A percentile compares a stretch with the other conserved stretches of the same genome.
Evolutionary conservation across 345 rosid species (phyloP).

Genomic region (Conringia planisiliqua): DNA sequence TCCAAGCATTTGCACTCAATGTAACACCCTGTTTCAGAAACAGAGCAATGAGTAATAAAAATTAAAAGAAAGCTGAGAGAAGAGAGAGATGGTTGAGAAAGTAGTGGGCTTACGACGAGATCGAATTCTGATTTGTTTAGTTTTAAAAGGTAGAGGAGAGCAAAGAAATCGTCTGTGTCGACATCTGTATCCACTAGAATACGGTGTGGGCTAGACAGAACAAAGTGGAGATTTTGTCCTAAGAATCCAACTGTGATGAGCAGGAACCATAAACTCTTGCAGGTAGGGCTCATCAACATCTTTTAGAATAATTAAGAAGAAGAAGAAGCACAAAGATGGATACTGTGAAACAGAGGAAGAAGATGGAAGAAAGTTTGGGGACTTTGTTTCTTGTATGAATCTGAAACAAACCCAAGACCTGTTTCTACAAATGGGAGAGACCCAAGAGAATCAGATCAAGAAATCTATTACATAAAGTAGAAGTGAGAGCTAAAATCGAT

Average conservation of each 20-base stretch:
- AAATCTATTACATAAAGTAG: neutral
- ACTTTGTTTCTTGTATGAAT: slow-evolving; percentile 3
- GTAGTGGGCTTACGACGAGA: slow-evolving; percentile 48
- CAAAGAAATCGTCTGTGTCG: slow-evolving; percentile 86
- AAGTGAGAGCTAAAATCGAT: neutral
- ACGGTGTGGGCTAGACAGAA: slow-evolving; percentile 39
- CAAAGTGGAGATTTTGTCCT: slow-evolving; percentile 10
- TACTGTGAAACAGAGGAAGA: neutral
- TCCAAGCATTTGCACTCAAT: slow-evolving; percentile 73
- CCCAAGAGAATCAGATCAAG: neutral
- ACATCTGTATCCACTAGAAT: slow-evolving; percentile 84
- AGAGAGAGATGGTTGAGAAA: neutral
- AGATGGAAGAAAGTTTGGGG: neutral
- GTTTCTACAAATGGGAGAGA: neutral
- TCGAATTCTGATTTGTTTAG: slow-evolving; percentile 75
- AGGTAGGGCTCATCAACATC: slow-evolving; percentile 12
- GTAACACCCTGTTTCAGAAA: slow-evolving; percentile 63
- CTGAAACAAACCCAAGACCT: neutral
- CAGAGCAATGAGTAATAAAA: neutral
- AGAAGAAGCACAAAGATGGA: neutral
- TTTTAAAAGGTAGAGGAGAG: slow-evolving; percentile 76
- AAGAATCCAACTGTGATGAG: slow-evolving; percentile 11
- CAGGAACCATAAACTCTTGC: slow-evolving; percentile 17
- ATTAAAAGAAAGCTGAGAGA: neutral
- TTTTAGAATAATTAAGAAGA: neutral